phyloP scores from a whole-genome alignment of 2,329 filamentous ascomycete species.

The Xylariaceae sp. region DNA sequence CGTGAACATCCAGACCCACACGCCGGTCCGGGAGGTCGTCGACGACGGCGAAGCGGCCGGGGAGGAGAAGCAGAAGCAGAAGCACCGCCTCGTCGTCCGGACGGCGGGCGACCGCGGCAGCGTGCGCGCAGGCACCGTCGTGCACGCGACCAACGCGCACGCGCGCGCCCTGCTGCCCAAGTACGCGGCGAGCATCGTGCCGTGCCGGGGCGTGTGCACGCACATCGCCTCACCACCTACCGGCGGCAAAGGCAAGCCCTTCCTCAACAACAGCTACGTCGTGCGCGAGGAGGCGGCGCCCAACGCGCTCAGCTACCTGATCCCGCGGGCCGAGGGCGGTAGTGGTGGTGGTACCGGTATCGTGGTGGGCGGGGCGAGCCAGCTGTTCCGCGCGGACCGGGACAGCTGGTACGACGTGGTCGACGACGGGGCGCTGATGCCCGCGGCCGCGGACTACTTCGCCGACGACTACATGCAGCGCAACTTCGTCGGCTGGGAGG shows the following conservation, averaged over 20 bases:
- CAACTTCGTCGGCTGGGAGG: constrained; percentile 40
- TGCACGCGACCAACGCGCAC: constrained; percentile 1
- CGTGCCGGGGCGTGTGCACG: constrained; percentile 1
- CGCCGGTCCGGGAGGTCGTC: background rate
- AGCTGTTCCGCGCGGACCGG: constrained; percentile 22
- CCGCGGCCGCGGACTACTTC: constrained; percentile 33
- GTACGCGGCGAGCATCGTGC: constrained; percentile 1
- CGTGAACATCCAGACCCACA: constrained; percentile 2
- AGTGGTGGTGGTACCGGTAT: no score
- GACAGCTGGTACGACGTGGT: constrained; percentile 35
- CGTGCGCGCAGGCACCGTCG: background rate
- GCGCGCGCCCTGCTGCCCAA: background rate
- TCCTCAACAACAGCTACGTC: constrained; percentile 2
- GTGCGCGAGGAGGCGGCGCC: constrained; percentile 1
- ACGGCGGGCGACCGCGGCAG: constrained; percentile 3
- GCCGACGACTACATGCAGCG: constrained; percentile 40
- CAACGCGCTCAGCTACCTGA: constrained; percentile 5
- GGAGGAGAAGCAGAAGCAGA: background rate
- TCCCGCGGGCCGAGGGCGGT: constrained; percentile 32
- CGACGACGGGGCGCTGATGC: constrained; percentile 35
- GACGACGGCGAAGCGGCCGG: background rate
- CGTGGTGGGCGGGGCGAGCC: constrained; percentile 27
- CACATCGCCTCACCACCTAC: background rate
- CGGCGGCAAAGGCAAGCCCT: background rate
- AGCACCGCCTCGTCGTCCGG: constrained; percentile 1